Base-by-base conservation (phyloP, 2,329 filamentous ascomycete species). In the Colletotrichum noveboracense region DNA sequence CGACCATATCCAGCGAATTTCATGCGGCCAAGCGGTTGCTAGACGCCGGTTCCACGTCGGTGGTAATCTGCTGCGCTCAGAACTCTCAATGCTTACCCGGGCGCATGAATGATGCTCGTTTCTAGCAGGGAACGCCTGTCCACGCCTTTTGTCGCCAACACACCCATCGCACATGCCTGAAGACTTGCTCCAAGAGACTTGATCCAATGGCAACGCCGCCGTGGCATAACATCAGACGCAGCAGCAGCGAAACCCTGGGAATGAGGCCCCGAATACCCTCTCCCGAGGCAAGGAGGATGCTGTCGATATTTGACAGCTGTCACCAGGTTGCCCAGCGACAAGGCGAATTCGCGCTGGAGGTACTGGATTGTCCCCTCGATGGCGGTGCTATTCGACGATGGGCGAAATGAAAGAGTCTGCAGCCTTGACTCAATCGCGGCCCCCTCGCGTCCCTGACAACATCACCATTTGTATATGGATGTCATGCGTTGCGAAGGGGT, bases 71-170 rank as follows among this genome's bases (percentile, higher is more conserved):
- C 30, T 62, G 69, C 61, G 61, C 52, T 52, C 68, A 64, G 70
- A 67, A 67, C 43, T 34, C 43, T 34, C 64, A 10, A 36, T 66
- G 62, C 68, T 52, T 66, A 28, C 36, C 55, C 43, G 16, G 43
- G 58, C 73, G 73, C 73, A 75, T 75, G 64, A 75, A 75, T 75
- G 70, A 73, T 75, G 64, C 65, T 58, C 70, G 58, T 73, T 73
- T 73, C 64, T 30, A 64, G 58, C 73, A 75, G 73, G 73, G 73
- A 65, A 30, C 34, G 48, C 73, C 73, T 73, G 70, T 60, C 28
- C 64, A 34, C 18, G 26, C 34, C 28, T 18, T 55, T 21, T 21
- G 7, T 38, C 58, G 70, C 70, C 73, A 75, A 73, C 73, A 55
- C 70, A 69, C 16, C 30, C 14, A 5, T 36, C 12, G 58, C 21